Evolutionary conservation across 2,329 filamentous ascomycete species (phyloP), one percentile per base, ranked within the genome.

Genomic region (Thielaviopsis populi): DNA sequence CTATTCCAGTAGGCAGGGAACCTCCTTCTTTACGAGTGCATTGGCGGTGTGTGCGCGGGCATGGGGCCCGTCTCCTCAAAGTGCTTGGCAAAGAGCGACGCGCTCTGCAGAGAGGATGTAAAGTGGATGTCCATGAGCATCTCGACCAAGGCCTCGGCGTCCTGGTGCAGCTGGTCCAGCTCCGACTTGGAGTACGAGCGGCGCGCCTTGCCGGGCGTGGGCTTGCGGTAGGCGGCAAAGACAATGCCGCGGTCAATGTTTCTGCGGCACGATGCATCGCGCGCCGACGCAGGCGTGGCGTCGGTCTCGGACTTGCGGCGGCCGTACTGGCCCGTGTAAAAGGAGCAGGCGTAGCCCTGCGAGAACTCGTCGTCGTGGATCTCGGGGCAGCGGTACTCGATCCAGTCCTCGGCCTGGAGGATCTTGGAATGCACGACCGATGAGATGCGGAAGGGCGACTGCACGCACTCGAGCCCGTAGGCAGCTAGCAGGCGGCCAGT

Each of bases 181-280:
- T 81, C 77, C 7, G 72, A 71, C 11, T 72, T 69, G 64, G 70
- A 72, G 13, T 73, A 69, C 48, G 73, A 71, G 37, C 69, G 70
- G 33, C 54, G 63, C 17, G 73, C 73, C 27, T 75, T 75, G 7
- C 69, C 70, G 50, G 73, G 72, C 11, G 53, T 58, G 17, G 78
- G 77, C 66, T 78, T 78, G 24, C 79, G 75, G 67, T 82, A 83
- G 0, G 79, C 80, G 0, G 80, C 80, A 63, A 83, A 83, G 4
- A 83, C 77, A 65, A 83, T 78, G 56, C 80, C 80, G 40, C 78
- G 75, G 67, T 81, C 77, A 61, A 75, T 74, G 22, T 65, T 63
- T 40, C 62, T 63, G 37, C 65, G 41, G 15, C 40, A 41, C 6
- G 58, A 58, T 27, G 63, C 42, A 22, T 59, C 63, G 13, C 15